phyloP scores from a whole-genome alignment of 2,329 filamentous ascomycete genomes.

The Cercospora berteroae region DNA sequence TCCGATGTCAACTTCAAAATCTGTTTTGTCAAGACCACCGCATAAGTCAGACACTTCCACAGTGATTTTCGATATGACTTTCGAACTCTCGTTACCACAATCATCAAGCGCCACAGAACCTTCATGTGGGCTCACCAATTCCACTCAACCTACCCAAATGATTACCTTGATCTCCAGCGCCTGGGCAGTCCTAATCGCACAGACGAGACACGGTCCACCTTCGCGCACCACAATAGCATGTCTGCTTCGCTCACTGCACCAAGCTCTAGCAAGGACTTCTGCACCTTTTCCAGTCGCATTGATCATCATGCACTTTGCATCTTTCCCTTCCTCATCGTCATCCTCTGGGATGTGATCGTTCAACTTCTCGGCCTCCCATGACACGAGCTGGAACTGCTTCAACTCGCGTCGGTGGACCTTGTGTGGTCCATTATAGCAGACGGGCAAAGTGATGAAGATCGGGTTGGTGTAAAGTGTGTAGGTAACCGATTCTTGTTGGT shows the following conservation, averaged over 20 bases:
- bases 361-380: not conserved
- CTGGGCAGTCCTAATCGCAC: not conserved
- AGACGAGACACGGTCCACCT: not conserved
- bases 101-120: too few species aligned
- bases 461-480: constrained; percentile 4
- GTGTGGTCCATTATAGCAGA: not conserved
- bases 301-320: not conserved
- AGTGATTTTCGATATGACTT: too few species aligned
- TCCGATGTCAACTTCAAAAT: too few species aligned
- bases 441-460: not conserved
- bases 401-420: not conserved
- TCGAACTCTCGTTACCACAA: too few species aligned
- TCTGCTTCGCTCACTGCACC: not conserved
- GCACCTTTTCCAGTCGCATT: not conserved
- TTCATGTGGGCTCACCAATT: too few species aligned
- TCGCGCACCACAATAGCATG: not conserved
- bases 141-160: not conserved
- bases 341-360: not conserved
- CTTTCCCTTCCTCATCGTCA: not conserved
- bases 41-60: too few species aligned
- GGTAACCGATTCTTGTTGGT: not conserved
- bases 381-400: not conserved
- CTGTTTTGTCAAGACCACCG: too few species aligned
- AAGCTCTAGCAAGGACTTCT: not conserved
- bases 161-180: not conserved